Evolutionary conservation across 768 basidiomycete genomes (phyloP), one percentile per base, ranked within the genome.

Genomic region (Trametes maxima): DNA sequence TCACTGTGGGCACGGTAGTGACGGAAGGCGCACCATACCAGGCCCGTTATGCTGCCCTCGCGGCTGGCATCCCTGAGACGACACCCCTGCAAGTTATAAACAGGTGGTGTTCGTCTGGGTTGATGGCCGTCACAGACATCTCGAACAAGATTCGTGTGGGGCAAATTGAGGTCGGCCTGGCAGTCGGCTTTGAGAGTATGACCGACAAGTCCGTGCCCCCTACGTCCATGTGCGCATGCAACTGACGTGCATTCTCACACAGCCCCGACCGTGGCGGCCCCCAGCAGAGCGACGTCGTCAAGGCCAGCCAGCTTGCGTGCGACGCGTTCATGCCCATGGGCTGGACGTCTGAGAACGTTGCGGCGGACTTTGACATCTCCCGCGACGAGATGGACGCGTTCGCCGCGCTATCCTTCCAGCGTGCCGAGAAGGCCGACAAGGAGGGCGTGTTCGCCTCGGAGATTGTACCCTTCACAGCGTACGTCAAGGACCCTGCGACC

Each of bases 281-380:
- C 0, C 65, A 75, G 43, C 83, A 83, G 60, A 88, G 87, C 45
- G 89, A 87, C 52, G 77, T 83, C 16, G 78, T 95, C 47, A 77
- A 83, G 25, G 70, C 74, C 16, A 81, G 87, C 68, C 69, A 78
- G 12, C 76, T 84, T 4, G 83, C 90, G 2, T 79, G 73, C 25
- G 89, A 90, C 64, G 87, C 86, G 61, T 69, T 77, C 21, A 76
- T 85, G 69, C 89, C 88, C 35, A 94, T 94, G 92, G 92, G 92
- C 7, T 93, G 92, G 92, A 92, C 92, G 6, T 88, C 87, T 65
- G 92, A 94, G 74, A 94, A 92, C 63, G 89, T 94, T 35, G 92
- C 92, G 0, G 74, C 75, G 35, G 89, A 93, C 44, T 93, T 85
- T 73, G 74, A 82, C 59, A 77, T 94, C 59, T 81, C 87, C 49